These are phyloP conservation scores for Globisporangium mamillatum DNA, from an alignment of 352 stramenopile species.

Conservation along the genomic window DNA sequence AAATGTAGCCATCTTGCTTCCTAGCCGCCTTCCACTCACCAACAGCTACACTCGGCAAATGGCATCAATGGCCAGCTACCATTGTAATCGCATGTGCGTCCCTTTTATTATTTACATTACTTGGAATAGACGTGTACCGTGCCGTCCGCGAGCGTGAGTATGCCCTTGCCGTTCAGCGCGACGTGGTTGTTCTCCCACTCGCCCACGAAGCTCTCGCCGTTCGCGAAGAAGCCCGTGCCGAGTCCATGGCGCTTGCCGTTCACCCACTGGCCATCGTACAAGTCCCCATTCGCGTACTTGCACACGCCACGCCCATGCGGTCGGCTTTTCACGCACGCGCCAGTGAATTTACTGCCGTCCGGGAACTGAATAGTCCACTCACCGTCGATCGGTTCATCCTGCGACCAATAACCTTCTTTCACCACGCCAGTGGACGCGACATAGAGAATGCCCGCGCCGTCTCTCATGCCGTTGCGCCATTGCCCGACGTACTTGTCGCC, in stretches of 20 bases:
- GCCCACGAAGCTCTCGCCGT: constrained; percentile 69
- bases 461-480: constrained; percentile 47
- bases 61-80: background rate
- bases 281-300: constrained; percentile 80
- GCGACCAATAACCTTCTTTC: constrained; percentile 66
- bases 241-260: constrained; percentile 71
- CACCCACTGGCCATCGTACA: constrained; percentile 84
- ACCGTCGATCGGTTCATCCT: constrained; percentile 55
- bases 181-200: constrained; percentile 84
- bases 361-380: constrained; percentile 81
- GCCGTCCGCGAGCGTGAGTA: constrained; percentile 66
- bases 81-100: background rate
- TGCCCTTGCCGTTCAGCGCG: constrained; percentile 64
- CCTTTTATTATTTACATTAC: constrained; percentile 16
- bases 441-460: constrained; percentile 49
- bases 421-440: constrained; percentile 46
- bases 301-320: constrained; percentile 70
- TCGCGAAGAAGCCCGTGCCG: constrained; percentile 68
- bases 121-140: constrained; percentile 69
- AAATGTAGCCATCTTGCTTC: background rate
- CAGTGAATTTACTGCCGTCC: constrained; percentile 73
- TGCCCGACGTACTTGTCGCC: constrained; percentile 74
- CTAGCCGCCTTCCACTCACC: no score
- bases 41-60: background rate
- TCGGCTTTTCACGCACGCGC: constrained; percentile 54